These are phyloP conservation scores for Pythium monospermum DNA, from an alignment of 352 stramenopile genomes.

Conservation along the genomic window DNA sequence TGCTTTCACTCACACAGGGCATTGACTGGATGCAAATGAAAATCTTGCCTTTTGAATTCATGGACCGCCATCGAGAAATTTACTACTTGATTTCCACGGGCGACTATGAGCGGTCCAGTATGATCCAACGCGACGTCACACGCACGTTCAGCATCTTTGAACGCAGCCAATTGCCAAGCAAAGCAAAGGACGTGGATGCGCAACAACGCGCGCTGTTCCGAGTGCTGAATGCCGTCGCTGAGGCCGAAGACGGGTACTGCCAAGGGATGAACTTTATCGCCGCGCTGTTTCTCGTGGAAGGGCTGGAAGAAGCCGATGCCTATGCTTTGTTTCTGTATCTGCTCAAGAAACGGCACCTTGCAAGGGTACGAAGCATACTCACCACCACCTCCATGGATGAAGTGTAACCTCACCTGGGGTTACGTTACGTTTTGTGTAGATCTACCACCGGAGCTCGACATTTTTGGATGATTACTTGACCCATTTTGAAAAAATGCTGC, in stretches of 20 bases:
- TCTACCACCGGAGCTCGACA: slow-evolving; percentile 78
- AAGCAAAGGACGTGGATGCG: slow-evolving; percentile 32
- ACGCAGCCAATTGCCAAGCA: slow-evolving; percentile 25
- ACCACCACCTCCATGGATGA: too few species aligned
- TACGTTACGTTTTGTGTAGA: slow-evolving; percentile 14
- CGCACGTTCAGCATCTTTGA: slow-evolving; percentile 87
- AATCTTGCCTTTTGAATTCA: slow-evolving; percentile 42
- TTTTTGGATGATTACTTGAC: slow-evolving; percentile 82
- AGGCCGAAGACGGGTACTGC: slow-evolving; percentile 80
- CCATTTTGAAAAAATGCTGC: slow-evolving; percentile 79
- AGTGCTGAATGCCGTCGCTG: slow-evolving; percentile 74
- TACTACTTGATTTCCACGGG: slow-evolving; percentile 57
- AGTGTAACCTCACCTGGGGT: background rate
- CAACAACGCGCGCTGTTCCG: slow-evolving; percentile 68
- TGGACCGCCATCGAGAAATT: slow-evolving; percentile 69
- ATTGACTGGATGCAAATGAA: slow-evolving; percentile 63
- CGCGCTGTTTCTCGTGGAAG: slow-evolving; percentile 79
- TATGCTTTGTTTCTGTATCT: slow-evolving; percentile 83
- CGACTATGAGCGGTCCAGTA: slow-evolving; percentile 62
- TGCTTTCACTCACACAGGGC: slow-evolving; percentile 62
- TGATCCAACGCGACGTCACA: slow-evolving; percentile 76
- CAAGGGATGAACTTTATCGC: slow-evolving; percentile 90
- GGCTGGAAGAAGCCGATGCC: slow-evolving; percentile 68
- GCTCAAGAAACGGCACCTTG: slow-evolving; percentile 73
- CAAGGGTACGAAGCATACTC: slow-evolving; percentile 29